Base-by-base conservation (phyloP, 2,329 filamentous ascomycete species). In the Talaromyces sp. region DNA sequence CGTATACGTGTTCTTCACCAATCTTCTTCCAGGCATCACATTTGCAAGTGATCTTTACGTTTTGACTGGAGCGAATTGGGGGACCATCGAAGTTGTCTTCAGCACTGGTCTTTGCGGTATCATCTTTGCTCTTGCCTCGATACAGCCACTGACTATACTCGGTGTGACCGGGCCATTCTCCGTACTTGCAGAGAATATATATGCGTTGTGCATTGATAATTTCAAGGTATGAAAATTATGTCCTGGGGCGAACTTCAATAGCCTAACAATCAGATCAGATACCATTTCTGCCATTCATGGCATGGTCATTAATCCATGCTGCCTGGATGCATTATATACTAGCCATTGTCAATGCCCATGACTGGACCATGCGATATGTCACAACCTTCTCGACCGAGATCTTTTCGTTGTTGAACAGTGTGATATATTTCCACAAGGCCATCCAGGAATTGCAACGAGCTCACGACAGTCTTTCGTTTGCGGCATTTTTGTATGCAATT, bases 341-440 rank as follows among this genome's bases (percentile, higher is more conserved):
- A 13, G 87, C 87, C 63, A 83, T 89, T 60, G 84, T 89, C 75
- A 89, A 89, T 73, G 87, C 87, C 3, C 87, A 89, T 71, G 87
- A 89, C 74, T 89, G 86, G 85, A 89, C 87, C 0, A 90, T 89
- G 87, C 82, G 85, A 69, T 89, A 89, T 73, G 87, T 90, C 58
- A 90, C 87, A 2, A 86, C 84, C 22, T 89, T 89, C 73, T 87
- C 83, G 66, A 87, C 85, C 50, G 87, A 89, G 72, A 87, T 89
- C 63, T 89, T 89, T 72, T 87, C 86, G 2, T 80, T 90, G 9
- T 77, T 89, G 33, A 89, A 89, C 74, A 87, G 85, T 69, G 83
- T 89, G 65, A 89, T 89, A 69, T 90, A 89, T 75, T 88, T 90
- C 70, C 84, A 89, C 74, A 89, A 89, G 74, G 86, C 87, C 1